These are phyloP conservation scores for Exophiala lecanii-corni DNA, from an alignment of 2,329 filamentous ascomycete genomes.

Conservation along the genomic window DNA sequence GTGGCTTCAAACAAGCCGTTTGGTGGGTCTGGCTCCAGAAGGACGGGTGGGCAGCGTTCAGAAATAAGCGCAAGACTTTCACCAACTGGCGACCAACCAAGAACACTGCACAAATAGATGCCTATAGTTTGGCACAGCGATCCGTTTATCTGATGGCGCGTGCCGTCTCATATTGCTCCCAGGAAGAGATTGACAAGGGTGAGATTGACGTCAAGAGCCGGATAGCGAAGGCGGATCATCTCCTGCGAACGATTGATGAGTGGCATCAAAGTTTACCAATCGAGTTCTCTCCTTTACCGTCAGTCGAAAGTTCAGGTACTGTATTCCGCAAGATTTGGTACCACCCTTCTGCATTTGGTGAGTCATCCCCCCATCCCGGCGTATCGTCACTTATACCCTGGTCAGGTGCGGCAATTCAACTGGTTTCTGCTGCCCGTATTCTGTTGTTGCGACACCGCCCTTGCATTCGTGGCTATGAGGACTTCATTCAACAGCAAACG, in stretches of 20 bases:
- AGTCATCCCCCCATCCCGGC: background rate
- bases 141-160: conserved; percentile 26
- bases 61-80: conserved; percentile 28
- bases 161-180: conserved; percentile 26
- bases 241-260: conserved; percentile 26
- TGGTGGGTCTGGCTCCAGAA: conserved; percentile 34
- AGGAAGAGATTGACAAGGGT: conserved; percentile 5
- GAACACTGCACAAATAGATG: conserved; percentile 13
- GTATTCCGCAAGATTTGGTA: conserved; percentile 27
- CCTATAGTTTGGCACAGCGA: conserved; percentile 21
- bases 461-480: conserved; percentile 22
- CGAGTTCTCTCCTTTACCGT: conserved; percentile 28
- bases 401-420: conserved; percentile 26
- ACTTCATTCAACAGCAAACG: conserved; percentile 23
- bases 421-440: conserved; percentile 24
- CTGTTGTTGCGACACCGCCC: conserved; percentile 27
- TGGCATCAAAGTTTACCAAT: conserved; percentile 28
- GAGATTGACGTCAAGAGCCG: conserved; percentile 13
- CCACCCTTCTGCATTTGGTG: conserved; percentile 25
- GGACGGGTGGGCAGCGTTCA: conserved; percentile 31
- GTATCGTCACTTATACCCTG: background rate
- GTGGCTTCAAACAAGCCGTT: conserved; percentile 27
- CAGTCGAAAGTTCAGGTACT: conserved; percentile 1
- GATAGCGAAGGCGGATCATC: conserved; percentile 18
- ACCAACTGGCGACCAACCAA: conserved; percentile 28